Evolutionary conservation across 495 filamentous ascomycete genomes (phyloP), one percentile per base, ranked within the genome.

Genomic region (Neohortaea acidophila): DNA sequence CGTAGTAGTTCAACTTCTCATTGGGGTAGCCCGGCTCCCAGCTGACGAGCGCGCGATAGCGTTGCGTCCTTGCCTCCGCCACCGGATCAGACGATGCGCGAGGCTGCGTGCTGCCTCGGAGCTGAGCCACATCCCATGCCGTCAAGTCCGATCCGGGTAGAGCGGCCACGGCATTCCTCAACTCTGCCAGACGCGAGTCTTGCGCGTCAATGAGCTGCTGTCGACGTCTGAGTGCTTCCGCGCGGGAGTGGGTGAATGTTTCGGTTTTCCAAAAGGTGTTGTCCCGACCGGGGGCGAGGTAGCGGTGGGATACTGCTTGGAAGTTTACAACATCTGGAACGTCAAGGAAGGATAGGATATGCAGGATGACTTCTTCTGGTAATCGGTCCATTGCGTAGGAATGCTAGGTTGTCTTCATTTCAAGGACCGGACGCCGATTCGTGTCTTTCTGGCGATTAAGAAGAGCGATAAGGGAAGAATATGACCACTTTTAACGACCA

Each of bases 11-110:
- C 11, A 81, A 63, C 25, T 61, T 60, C 54, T 82, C 77, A 10
- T 61, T 59, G 11, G 77, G 73, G 41, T 78, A 79, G 3, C 71
- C 70, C 1, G 82, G 81, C 45, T 94, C 84, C 84, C 84, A 92
- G 45, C 79, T 81, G 4, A 73, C 75, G 35, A 79, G 69, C 43
- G 61, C 71, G 59, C 65, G 69, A 51, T 51, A 57, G 39, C 64
- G 61, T 41, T 63, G 58, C 8, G 48, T 57, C 36, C 52, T 46
- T 3, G 59, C 51, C 38, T 61, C 61, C 4, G 45, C 47, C 30
- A 30, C 39, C 17, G 55, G 50, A 13, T 48, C 51, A 22, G 17
- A 35, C 12, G 45, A 39, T 1, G 36, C 27, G 10, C 45, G 34
- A 24, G 39, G 31, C 41, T 38, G 39, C 26, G 30, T 5, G 43